Evolutionary conservation across 176 grass and related monocot species (phyloP).

Genomic region (Avena insularis): DNA sequence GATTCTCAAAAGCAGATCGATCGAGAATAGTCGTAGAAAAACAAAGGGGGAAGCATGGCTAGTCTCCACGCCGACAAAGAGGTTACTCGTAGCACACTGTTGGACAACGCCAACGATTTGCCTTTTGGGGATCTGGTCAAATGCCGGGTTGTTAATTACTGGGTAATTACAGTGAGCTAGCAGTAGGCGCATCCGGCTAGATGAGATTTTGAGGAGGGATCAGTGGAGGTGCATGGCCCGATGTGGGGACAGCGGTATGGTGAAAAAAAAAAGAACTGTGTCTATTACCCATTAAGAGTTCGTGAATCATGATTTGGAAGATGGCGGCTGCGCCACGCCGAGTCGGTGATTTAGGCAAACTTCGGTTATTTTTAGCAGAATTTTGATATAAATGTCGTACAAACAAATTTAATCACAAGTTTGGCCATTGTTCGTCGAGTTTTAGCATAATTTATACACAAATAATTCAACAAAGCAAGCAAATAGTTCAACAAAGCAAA

Average conservation of each 20-base stretch:
- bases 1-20: neutral
- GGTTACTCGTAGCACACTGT: neutral
- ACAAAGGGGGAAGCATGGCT: neutral
- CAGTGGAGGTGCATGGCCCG: neutral
- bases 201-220: neutral
- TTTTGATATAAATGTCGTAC: too few species aligned
- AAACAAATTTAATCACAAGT: too few species aligned
- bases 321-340: too few species aligned
- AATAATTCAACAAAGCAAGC: too few species aligned
- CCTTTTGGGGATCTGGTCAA: conserved; percentile 24
- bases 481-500: too few species aligned
- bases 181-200: neutral
- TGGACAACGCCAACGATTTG: neutral
- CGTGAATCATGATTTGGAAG: too few species aligned
- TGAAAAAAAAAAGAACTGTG: neutral
- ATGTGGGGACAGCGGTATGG: neutral
- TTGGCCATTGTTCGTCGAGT: too few species aligned
- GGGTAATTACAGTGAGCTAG: neutral
- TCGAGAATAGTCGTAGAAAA: neutral
- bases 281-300: neutral
- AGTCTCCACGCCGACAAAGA: conserved; percentile 15
- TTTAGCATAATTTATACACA: too few species aligned
- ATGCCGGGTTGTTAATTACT: conserved; percentile 3
- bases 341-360: too few species aligned
- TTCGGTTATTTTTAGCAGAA: too few species aligned